Base-by-base conservation (phyloP, 179 eudicot genomes). In the Beta lomatogona region DNA sequence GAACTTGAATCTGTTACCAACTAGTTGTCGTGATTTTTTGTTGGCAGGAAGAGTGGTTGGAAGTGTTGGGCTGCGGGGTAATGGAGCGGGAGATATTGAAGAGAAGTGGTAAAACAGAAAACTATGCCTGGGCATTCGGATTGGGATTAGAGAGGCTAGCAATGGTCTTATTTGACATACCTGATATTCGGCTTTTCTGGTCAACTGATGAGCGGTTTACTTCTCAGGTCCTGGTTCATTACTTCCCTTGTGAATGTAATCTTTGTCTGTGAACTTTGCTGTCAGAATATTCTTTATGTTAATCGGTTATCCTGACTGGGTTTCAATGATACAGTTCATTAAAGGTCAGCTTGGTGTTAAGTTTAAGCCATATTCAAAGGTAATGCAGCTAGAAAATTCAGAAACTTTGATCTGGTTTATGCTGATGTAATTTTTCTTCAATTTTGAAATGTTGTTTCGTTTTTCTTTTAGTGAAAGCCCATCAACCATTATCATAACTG, bases 61-160 rank as follows among this genome's bases (percentile, higher is more conserved):
- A 95, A 86, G 98, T 95, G 65, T 87, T 95, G 85, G 98, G 98
- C 46, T 93, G 98, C 81, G 99, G 99, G 70, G 99, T 97, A 78
- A 97, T 90, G 89, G 97, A 97, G 85, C 95, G 87, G 78, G 98
- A 94, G 88, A 97, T 97, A 88, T 83, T 97, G 79, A 91, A 89
- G 86, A 91, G 93, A 87, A 91, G 88, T 74, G 94, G 97, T 31
- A 93, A 78, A 78, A 77, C 84, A 19, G 90, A 92, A 75, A 89
- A 90, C 80, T 91, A 89, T 80, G 99, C 98, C 77, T 97, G 99
- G 99, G 99, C 99, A 71, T 97, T 97, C 86, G 99, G 99, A 73
- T 93, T 97, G 78, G 99, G 99, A 72, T 88, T 97, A 82, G 99
- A 97, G 90, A 89, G 99, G 70, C 87, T 96, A 79, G 99, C 99